Evolutionary conservation across 2,329 filamentous ascomycete species (phyloP).

Genomic region (Fusarium sp.): DNA sequence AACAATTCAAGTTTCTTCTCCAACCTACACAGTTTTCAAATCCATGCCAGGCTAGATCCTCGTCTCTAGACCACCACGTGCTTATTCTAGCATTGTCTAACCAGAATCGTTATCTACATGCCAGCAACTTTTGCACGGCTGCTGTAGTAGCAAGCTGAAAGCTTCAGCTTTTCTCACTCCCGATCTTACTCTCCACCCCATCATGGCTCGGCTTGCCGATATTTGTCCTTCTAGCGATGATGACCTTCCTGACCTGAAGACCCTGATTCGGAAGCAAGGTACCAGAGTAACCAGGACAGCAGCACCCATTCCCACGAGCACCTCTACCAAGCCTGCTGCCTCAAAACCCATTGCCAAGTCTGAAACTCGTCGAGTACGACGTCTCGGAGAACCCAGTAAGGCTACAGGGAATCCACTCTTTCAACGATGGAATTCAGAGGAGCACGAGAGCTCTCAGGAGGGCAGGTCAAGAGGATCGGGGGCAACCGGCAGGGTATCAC

Average conservation of each 20-base stretch:
- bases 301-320: background rate
- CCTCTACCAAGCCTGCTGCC: slow-evolving; percentile 33
- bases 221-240: slow-evolving; percentile 53
- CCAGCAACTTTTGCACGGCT: slow-evolving; percentile 3
- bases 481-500: background rate
- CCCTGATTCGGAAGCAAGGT: slow-evolving; percentile 40
- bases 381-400: slow-evolving; percentile 42
- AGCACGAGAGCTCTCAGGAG: slow-evolving; percentile 21
- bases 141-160: background rate
- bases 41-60: slow-evolving; percentile 1
- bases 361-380: slow-evolving; percentile 48
- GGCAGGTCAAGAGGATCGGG: slow-evolving; percentile 4
- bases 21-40: slow-evolving; percentile 9
- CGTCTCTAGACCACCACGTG: slow-evolving; percentile 15
- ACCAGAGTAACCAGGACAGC: slow-evolving; percentile 29
- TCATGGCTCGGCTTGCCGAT: slow-evolving; percentile 48
- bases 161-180: background rate
- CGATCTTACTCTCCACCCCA: background rate
- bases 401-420: slow-evolving; percentile 47
- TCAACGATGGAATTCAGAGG: slow-evolving; percentile 47
- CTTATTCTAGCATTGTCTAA: slow-evolving; percentile 14
- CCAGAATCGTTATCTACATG: slow-evolving; percentile 12
- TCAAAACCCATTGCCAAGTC: slow-evolving; percentile 41
- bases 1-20: slow-evolving; percentile 16
- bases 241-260: slow-evolving; percentile 56